Conservation (phyloP, 176 grass and related monocot species). For the Oryza coarctata region DNA sequence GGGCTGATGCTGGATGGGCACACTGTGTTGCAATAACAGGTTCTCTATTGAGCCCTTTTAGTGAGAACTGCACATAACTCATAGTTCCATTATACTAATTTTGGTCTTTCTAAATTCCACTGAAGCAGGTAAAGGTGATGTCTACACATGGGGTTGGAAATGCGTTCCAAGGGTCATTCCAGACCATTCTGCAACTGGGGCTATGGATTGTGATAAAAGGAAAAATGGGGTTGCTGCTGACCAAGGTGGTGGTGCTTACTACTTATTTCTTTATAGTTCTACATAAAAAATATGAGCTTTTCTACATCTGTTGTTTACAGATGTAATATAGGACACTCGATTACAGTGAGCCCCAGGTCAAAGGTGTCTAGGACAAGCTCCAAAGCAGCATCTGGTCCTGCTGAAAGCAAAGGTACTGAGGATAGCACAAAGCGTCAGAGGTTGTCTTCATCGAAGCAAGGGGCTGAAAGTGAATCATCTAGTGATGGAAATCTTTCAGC, state of each 20-base stretch:
- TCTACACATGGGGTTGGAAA: constrained; percentile 99
- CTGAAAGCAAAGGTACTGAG: constrained; percentile 69
- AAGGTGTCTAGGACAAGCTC: constrained; percentile 64
- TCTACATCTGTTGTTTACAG: constrained; percentile 41
- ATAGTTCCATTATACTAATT: too few relatives aligned
- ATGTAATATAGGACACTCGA: constrained; percentile 52
- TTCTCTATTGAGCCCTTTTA: not conserved
- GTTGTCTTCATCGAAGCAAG: constrained; percentile 76
- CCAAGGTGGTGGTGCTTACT: constrained; percentile 61
- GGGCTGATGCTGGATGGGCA: constrained; percentile 91
- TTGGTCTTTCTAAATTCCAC: not conserved
- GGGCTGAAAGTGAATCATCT: constrained; percentile 74
- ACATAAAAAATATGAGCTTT: constrained; percentile 41
- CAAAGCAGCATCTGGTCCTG: constrained; percentile 51
- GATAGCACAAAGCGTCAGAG: constrained; percentile 81
- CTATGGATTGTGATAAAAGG: constrained; percentile 71
- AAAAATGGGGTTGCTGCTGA: constrained; percentile 39
- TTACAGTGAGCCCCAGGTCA: constrained; percentile 88
- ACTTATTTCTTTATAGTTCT: constrained; percentile 4
- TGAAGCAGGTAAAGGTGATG: constrained; percentile 72
- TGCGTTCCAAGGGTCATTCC: constrained; percentile 77
- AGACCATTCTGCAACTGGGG: constrained; percentile 54
- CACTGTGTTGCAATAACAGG: constrained; percentile 92
- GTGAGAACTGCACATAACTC: too few relatives aligned
- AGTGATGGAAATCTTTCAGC: constrained; percentile 85